Evolutionary conservation across 352 stramenopile species (phyloP), one percentile per base, ranked within the genome.

Genomic region (Halophytophthora batemanensis): DNA sequence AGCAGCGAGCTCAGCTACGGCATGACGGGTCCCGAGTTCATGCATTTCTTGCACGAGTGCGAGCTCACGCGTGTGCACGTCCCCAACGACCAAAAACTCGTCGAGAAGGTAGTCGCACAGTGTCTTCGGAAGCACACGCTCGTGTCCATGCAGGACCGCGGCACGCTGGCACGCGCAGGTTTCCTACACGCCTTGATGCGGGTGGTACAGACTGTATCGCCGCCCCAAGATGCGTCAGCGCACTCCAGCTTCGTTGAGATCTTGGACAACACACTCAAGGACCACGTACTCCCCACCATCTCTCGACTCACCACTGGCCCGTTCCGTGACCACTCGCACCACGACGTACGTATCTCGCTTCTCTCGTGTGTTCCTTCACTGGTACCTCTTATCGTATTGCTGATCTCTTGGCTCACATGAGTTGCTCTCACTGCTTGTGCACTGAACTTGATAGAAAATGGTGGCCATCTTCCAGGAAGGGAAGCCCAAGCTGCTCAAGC

Each of bases 1-100:
- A 87, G 67, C 11, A 74, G 74, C 38, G 79, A 90, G 40, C 69
- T 70, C 7, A 61, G 45, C 3, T 91, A 84, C 45, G 73, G 82
- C 34, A 89, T 93, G 78, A 83, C 38, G 28, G 73, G 71, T 4
- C 57, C 61, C 29, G 82, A 91, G 40, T 71, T 93, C 34, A 55
- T 56, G 18, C 82, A 93, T 40, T 89, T 93, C 52, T 53, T 81
- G n/a, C 78, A 91, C 46, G 82, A 93, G 64, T 83, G 76, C 25
- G 61, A 67, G 14, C 23, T 93, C 18, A 41, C 35, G 12, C 62
- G 55, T 29, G 22, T 82, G 13, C 53, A 85, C 15, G 64, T 78
- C 41, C 29, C 61, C 8, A 63, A 53, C 15, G 75, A 87, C 39
- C 58, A 87, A 43, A 82, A 82, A 44, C 39, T 65, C 1, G 59